Conservation (phyloP, 805 yeast genomes). For the Pichia cephalocereana region DNA sequence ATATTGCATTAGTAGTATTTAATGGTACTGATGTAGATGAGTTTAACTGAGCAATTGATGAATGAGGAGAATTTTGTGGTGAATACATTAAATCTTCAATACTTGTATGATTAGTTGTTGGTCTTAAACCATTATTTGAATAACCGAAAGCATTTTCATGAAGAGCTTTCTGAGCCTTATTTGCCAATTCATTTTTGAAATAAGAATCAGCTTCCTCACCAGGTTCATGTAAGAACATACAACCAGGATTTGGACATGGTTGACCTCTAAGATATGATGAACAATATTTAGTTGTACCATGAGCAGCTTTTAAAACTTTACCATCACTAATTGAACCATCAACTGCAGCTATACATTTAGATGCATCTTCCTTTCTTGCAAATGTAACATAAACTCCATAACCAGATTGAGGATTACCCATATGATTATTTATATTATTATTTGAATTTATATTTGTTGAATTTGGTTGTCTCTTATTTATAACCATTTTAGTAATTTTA, state of each 20-base stretch:
- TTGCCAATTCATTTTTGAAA: constrained; percentile 78
- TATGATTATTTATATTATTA: constrained; percentile 24
- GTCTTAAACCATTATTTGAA: background rate
- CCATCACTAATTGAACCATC: constrained; percentile 94
- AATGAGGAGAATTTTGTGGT: constrained; percentile 11
- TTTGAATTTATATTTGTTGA: too few relatives aligned
- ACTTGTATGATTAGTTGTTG: constrained; percentile 14
- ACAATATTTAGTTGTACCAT: constrained; percentile 97
- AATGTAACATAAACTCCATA: constrained; percentile 95
- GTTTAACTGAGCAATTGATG: constrained; percentile 11
- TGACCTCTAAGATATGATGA: constrained; percentile 93
- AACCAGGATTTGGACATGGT: constrained; percentile 95
- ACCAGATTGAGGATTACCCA: constrained; percentile 24
- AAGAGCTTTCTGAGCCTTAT: constrained; percentile 18
- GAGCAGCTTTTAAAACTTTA: constrained; percentile 82
- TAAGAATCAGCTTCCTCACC: constrained; percentile 99
- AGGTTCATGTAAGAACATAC: constrained; percentile 98
- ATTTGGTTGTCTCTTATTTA: constrained; percentile 63
- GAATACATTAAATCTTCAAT: constrained; percentile 12
- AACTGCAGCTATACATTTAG: constrained; percentile 82
- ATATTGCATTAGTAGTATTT: background rate
- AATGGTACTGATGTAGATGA: background rate
- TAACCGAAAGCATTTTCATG: background rate
- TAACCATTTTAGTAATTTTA: constrained; percentile 85
- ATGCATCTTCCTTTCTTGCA: constrained; percentile 89